Evolutionary conservation across 768 basidiomycete genomes (phyloP).

Genomic region (Sistotremastrum niveocremeum): DNA sequence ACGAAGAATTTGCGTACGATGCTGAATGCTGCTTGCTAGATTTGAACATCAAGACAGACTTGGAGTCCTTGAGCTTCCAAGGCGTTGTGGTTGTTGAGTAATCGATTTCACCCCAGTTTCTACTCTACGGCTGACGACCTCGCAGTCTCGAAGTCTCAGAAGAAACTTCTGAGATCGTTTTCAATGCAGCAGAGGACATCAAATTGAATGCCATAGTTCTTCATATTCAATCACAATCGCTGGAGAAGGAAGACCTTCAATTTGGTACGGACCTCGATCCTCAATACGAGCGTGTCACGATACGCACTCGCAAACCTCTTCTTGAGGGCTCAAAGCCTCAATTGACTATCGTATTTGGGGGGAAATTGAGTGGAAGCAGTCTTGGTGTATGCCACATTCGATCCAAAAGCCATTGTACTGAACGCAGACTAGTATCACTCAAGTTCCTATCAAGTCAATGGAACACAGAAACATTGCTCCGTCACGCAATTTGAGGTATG

Average conservation of each 20-base stretch:
- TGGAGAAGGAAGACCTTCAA: constrained; percentile 30
- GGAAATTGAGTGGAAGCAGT: constrained; percentile 57
- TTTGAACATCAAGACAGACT: constrained; percentile 67
- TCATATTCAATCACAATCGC: too few relatives aligned
- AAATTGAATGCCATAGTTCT: constrained; percentile 8
- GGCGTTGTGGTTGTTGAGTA: constrained; percentile 66
- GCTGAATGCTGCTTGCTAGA: constrained; percentile 18
- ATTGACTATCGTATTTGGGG: constrained; percentile 54
- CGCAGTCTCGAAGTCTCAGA: constrained; percentile 48
- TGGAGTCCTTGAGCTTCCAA: constrained; percentile 58
- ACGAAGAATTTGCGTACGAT: too few relatives aligned
- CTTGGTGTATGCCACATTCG: constrained; percentile 27
- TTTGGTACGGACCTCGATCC: constrained; percentile 40
- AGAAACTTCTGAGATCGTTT: constrained; percentile 44
- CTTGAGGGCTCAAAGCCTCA: constrained; percentile 57
- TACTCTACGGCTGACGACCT: neutral
- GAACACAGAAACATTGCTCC: constrained; percentile 52
- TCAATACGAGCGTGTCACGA: constrained; percentile 47
- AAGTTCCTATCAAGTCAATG: constrained; percentile 40
- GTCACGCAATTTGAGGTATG: constrained; percentile 82
- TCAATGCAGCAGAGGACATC: constrained; percentile 49
- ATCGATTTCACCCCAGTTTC: neutral
- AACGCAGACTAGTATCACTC: constrained; percentile 48
- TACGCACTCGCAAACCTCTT: constrained; percentile 42
- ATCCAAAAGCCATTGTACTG: too few relatives aligned